phyloP scores from a whole-genome alignment of 2,329 filamentous ascomycete species.

The Colletotrichum sp. region DNA sequence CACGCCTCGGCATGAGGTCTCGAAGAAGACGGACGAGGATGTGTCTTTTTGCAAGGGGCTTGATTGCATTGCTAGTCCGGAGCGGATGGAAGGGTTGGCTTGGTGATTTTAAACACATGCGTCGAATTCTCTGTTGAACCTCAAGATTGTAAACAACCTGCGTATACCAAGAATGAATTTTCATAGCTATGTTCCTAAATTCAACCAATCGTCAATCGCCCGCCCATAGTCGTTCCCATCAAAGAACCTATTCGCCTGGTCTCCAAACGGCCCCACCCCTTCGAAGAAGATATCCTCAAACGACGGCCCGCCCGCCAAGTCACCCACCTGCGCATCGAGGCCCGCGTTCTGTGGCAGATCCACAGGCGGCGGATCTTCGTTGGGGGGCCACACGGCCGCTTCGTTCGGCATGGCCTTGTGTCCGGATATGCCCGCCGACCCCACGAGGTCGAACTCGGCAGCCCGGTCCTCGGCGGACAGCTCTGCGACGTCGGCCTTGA shows the following conservation, averaged over 20 bases:
- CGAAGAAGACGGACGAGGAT: background rate
- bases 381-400: constrained; percentile 37
- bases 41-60: background rate
- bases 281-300: constrained; percentile 25
- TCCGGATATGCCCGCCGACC: constrained; percentile 40
- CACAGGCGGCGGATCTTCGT: constrained; percentile 22
- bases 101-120: background rate
- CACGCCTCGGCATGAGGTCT: background rate
- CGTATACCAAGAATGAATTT: background rate
- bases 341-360: background rate
- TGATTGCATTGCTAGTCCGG: background rate
- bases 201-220: constrained; percentile 40
- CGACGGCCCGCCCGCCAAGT: background rate
- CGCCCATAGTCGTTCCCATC: constrained; percentile 38
- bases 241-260: constrained; percentile 33
- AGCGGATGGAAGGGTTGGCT: background rate
- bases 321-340: background rate
- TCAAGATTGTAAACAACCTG: rapidly evolving
- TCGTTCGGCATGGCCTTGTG: constrained; percentile 40
- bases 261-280: constrained; percentile 22
- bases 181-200: background rate
- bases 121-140: rapidly evolving
- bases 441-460: constrained; percentile 39
- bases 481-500: background rate
- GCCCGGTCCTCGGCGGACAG: constrained; percentile 19